These are phyloP conservation scores for Clonostachys rhizophaga DNA, from an alignment of 2,329 filamentous ascomycete species.

Conservation along the genomic window DNA sequence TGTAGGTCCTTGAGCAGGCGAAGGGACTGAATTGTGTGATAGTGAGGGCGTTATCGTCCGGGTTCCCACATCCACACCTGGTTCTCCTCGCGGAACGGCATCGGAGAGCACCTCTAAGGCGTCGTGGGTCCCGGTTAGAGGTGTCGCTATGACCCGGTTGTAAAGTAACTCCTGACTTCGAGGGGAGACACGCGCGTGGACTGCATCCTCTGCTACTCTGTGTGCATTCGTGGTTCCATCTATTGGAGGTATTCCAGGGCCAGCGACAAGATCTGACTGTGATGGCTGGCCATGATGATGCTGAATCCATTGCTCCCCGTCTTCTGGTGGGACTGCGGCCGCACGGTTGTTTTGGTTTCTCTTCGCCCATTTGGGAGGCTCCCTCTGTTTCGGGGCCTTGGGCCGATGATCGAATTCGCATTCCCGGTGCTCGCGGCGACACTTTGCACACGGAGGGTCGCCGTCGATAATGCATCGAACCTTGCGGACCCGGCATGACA, in stretches of 20 bases:
- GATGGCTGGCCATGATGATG: too few relatives aligned
- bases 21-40: not conserved
- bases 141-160: not conserved
- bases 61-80: not conserved
- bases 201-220: too few relatives aligned
- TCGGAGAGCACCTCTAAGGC: not conserved
- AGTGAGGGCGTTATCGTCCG: not conserved
- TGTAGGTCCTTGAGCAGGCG: not conserved
- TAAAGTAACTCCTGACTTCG: not conserved
- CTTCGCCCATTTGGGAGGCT: not conserved
- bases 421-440: not conserved
- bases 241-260: too few relatives aligned
- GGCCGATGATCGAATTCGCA: not conserved
- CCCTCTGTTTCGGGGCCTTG: not conserved
- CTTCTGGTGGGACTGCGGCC: too few relatives aligned
- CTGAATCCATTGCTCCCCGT: too few relatives aligned
- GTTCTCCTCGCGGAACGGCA: not conserved
- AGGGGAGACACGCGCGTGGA: too few relatives aligned
- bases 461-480: not conserved
- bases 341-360: too few relatives aligned
- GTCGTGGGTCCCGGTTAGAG: not conserved
- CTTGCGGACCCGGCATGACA: not conserved
- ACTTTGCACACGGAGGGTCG: not conserved
- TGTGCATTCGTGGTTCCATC: too few relatives aligned
- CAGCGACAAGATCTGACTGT: too few relatives aligned